Percentiles rank a stretch among this genome's conserved stretches.
Conservation (phyloP, 306 rosid genomes). For the Prunus campanulata region DNA sequence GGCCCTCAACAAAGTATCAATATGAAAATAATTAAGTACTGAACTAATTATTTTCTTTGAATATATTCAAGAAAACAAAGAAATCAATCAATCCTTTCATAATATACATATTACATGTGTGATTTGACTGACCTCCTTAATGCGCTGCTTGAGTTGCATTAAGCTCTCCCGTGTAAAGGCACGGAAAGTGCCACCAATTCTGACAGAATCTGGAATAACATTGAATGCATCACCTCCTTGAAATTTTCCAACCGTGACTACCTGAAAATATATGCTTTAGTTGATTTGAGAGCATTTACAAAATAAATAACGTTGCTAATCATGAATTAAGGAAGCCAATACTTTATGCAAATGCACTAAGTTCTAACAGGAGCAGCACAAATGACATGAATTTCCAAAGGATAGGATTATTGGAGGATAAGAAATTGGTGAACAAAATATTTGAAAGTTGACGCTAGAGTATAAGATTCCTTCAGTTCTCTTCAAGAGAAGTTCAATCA, state of each 20-base stretch:
- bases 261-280: conserved; percentile 43
- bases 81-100: background rate
- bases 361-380: background rate
- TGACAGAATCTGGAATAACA: conserved; percentile 87
- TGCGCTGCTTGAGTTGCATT: conserved; percentile 48
- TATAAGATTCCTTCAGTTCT: background rate
- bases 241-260: conserved; percentile 69
- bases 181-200: conserved; percentile 85
- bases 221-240: conserved; percentile 89
- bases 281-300: conserved; percentile 18
- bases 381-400: background rate
- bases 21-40: no score
- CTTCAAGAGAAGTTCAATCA: background rate
- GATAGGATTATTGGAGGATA: background rate
- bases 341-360: background rate
- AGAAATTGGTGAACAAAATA: background rate
- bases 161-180: conserved; percentile 57
- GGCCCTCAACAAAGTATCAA: background rate
- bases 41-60: background rate
- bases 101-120: background rate
- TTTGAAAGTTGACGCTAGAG: background rate
- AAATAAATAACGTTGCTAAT: conserved; percentile 13
- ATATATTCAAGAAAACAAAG: background rate
- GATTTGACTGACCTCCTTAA: conserved; percentile 56
- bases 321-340: background rate